phyloP scores from a whole-genome alignment of 768 basidiomycete genomes.

The Tulasnella sp. region DNA sequence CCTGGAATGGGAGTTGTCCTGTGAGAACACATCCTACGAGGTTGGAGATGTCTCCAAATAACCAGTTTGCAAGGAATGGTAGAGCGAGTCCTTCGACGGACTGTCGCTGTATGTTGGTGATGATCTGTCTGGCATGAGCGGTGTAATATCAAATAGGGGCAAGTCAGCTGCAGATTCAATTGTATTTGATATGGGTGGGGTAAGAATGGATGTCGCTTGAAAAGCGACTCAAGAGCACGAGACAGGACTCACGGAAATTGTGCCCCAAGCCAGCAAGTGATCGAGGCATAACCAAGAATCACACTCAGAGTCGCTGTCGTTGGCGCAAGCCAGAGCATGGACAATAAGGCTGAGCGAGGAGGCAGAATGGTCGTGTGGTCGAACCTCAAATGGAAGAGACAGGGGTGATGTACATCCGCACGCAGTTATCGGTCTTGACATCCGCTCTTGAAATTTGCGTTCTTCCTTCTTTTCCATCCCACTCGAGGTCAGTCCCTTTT shows the following conservation, averaged over 20 bases:
- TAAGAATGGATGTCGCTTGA: neutral
- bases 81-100: constrained; percentile 85
- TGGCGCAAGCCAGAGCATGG: constrained; percentile 10
- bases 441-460: too few species aligned
- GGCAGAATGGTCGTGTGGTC: too few species aligned
- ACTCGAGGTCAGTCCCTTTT: too few species aligned
- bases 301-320: constrained; percentile 9
- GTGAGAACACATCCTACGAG: constrained; percentile 80
- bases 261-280: constrained; percentile 71
- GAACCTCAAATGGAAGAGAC: too few species aligned
- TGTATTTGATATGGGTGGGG: neutral
- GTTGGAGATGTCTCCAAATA: constrained; percentile 86
- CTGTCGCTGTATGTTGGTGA: constrained; percentile 60
- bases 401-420: too few species aligned
- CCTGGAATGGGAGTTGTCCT: constrained; percentile 89
- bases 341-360: too few species aligned
- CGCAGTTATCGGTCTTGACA: too few species aligned
- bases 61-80: constrained; percentile 89
- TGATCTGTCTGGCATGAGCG: constrained; percentile 48
- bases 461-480: too few species aligned
- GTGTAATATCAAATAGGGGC: neutral
- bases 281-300: constrained; percentile 51
- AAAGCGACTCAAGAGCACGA: neutral
- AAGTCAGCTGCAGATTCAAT: neutral
- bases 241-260: constrained; percentile 64